phyloP scores from a whole-genome alignment of 2,329 filamentous ascomycete genomes.

The Zymoseptoria pseudotritici region DNA sequence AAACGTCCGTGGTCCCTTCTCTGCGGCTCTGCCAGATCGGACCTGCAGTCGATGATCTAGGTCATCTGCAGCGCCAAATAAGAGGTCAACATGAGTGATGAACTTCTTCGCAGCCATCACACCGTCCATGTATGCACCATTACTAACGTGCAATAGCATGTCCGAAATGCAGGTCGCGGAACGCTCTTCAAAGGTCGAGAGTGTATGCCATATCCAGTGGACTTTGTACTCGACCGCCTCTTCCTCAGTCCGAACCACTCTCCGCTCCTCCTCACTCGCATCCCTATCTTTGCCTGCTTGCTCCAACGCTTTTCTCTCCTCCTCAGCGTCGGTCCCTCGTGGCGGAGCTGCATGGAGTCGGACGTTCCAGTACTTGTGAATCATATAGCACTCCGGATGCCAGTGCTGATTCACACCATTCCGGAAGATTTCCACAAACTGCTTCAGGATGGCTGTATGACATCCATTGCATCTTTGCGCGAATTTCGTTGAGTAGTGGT shows the following conservation, averaged over 20 bases:
- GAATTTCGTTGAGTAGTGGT: slow-evolving; percentile 96
- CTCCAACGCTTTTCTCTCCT: slow-evolving; percentile 24
- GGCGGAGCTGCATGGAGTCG: slow-evolving; percentile 51
- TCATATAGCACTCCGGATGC: slow-evolving; percentile 99
- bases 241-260: slow-evolving; percentile 73
- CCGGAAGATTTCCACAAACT: slow-evolving; percentile 97
- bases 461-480: slow-evolving; percentile 95
- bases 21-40: slow-evolving; percentile 30
- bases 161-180: slow-evolving; percentile 97
- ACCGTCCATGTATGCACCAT: slow-evolving; percentile 90
- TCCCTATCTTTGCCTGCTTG: slow-evolving; percentile 39
- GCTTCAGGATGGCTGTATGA: slow-evolving; percentile 93
- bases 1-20: slow-evolving; percentile 25
- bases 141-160: slow-evolving; percentile 97
- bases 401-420: slow-evolving; percentile 98
- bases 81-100: slow-evolving; percentile 88
- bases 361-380: slow-evolving; percentile 99
- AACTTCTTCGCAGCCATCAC: slow-evolving; percentile 93
- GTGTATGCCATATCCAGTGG: slow-evolving; percentile 93
- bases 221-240: slow-evolving; percentile 97
- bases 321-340: slow-evolving; percentile 32
- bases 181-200: slow-evolving; percentile 95
- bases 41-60: slow-evolving; percentile 66
- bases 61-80: slow-evolving; percentile 82
- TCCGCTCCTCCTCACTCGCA: slow-evolving; percentile 61